These are phyloP conservation scores for Chalciporus pseudorubinellus DNA, from an alignment of 768 basidiomycete species.

Conservation along the genomic window DNA sequence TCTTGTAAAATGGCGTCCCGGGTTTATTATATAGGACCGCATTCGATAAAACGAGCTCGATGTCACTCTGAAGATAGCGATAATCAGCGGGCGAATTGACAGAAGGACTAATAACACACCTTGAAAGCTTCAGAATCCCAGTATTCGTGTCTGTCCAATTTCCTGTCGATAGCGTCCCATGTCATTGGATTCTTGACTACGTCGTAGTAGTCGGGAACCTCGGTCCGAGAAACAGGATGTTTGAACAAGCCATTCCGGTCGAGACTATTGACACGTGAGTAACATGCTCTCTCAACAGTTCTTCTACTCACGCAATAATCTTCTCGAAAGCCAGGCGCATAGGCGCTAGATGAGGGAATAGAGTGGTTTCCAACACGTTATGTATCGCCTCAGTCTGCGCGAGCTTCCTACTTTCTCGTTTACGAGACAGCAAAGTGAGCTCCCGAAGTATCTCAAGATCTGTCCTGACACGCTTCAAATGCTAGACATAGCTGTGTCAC, in stretches of 20 bases:
- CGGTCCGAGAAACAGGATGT: slow-evolving; percentile 72
- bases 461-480: slow-evolving; percentile 60
- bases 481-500: slow-evolving; percentile 28
- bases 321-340: slow-evolving; percentile 67
- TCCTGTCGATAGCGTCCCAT: slow-evolving; percentile 77
- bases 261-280: slow-evolving; percentile 42
- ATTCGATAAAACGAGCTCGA: slow-evolving; percentile 82
- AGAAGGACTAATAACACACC: slow-evolving; percentile 42
- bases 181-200: slow-evolving; percentile 86
- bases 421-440: slow-evolving; percentile 63
- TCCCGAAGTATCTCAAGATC: slow-evolving; percentile 75
- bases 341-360: slow-evolving; percentile 65
- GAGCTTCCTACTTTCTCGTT: slow-evolving; percentile 81
- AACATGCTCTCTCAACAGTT: neutral
- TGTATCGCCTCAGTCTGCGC: slow-evolving; percentile 65
- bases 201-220: slow-evolving; percentile 91
- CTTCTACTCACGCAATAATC: slow-evolving; percentile 60
- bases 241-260: slow-evolving; percentile 78
- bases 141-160: slow-evolving; percentile 81
- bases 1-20: slow-evolving; percentile 66
- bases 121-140: slow-evolving; percentile 74
- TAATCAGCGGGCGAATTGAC: no score
- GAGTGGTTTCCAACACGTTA: slow-evolving; percentile 54
- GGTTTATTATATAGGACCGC: slow-evolving; percentile 83
- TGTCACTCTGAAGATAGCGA: slow-evolving; percentile 58